A percentile compares a stretch with the other conserved stretches of the same genome.
phyloP scores from a whole-genome alignment of 345 rosid species.

The Rhodomyrtus tomentosa region DNA sequence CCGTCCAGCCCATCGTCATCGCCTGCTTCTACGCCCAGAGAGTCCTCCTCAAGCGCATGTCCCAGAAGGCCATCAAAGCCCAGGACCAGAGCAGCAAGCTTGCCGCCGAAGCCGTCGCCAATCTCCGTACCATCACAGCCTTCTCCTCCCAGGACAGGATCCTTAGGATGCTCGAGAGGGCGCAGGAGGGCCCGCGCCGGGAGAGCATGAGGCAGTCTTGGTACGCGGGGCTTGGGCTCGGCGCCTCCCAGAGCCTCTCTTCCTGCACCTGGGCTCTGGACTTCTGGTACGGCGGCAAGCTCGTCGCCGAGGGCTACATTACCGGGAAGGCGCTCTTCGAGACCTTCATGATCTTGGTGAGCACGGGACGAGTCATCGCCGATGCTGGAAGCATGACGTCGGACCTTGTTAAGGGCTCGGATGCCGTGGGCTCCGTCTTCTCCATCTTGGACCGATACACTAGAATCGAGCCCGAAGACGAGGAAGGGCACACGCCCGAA shows the following conservation, averaged over 20 bases:
- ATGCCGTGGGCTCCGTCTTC: constrained; percentile 39
- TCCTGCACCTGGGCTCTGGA: constrained; percentile 42
- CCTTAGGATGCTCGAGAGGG: constrained; percentile 22
- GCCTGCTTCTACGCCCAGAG: constrained; percentile 28
- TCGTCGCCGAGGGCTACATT: constrained; percentile 36
- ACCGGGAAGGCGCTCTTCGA: constrained; percentile 34
- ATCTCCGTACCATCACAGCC: constrained; percentile 26
- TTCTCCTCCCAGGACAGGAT: constrained; percentile 30
- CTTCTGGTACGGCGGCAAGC: constrained; percentile 69
- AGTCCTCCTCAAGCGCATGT: constrained; percentile 38
- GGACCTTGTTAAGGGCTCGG: constrained; percentile 47
- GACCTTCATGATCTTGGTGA: constrained; percentile 53
- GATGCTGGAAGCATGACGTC: constrained; percentile 69
- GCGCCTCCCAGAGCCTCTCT: constrained; percentile 26
- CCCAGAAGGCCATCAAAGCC: constrained; percentile 42
- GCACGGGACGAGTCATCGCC: constrained; percentile 58
- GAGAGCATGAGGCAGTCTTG: constrained; percentile 40
- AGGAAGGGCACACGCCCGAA: constrained; percentile 28
- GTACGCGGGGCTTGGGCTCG: constrained; percentile 32
- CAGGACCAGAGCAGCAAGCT: constrained; percentile 57
- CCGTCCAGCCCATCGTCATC: constrained; percentile 29
- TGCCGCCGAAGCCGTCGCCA: constrained; percentile 47
- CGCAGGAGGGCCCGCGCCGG: constrained; percentile 26
- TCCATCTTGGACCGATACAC: constrained; percentile 45
- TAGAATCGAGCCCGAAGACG: constrained; percentile 41